A percentile compares a stretch with the other conserved stretches of the same genome.
Conservation (phyloP, 2,329 filamentous ascomycete species). For the Fusarium aywerte region DNA sequence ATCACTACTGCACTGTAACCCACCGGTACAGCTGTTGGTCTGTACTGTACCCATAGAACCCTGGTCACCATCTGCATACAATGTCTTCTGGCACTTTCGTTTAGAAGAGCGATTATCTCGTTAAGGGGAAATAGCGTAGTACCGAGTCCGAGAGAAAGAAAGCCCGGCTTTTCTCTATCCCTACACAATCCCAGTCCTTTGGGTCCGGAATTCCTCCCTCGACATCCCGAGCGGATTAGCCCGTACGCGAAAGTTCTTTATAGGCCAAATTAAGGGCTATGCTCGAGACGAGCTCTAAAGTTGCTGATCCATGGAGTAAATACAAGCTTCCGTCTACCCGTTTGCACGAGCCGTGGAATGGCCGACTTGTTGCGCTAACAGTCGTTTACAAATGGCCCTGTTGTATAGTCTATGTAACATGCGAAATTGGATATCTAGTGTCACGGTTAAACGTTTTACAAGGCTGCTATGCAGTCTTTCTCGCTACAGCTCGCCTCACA, state of each 20-base stretch:
- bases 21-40: background rate
- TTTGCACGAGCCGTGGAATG: conserved; percentile 4
- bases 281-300: background rate
- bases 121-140: background rate
- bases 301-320: background rate
- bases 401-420: background rate
- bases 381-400: background rate
- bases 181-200: background rate
- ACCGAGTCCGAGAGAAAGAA: background rate
- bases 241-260: background rate
- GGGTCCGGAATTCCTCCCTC: background rate
- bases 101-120: background rate
- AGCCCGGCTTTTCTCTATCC: background rate
- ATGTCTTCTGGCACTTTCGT: background rate
- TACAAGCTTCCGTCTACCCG: conserved; percentile 3
- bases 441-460: background rate
- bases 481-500: too few relatives aligned
- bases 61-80: conserved; percentile 6
- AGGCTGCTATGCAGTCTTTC: too few relatives aligned
- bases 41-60: background rate
- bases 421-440: background rate
- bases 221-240: conserved; percentile 5
- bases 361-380: conserved; percentile 4
- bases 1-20: background rate
- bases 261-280: background rate